These are phyloP conservation scores for Paxillus involutus DNA, from an alignment of 768 basidiomycete species.

Conservation along the genomic window DNA sequence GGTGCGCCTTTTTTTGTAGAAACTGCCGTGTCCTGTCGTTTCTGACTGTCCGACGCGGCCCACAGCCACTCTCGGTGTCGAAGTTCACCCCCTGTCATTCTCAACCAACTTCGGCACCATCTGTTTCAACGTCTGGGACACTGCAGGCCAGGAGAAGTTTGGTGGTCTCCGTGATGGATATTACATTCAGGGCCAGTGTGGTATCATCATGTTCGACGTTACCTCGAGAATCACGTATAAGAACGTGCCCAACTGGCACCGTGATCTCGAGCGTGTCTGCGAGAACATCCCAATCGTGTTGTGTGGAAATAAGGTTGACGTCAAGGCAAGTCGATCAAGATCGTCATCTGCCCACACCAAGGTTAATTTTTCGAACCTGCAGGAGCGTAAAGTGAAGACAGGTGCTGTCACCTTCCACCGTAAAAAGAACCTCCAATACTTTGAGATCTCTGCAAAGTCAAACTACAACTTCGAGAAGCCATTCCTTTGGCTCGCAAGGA, in stretches of 20 bases:
- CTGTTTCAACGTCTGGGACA: slow-evolving; percentile 99
- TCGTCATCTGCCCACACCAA: not conserved
- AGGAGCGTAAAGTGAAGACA: slow-evolving; percentile 99
- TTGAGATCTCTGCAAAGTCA: slow-evolving; percentile 99
- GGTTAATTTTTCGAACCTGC: slow-evolving; percentile 12
- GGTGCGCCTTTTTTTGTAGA: slow-evolving; percentile 50
- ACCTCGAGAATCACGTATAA: slow-evolving; percentile 99
- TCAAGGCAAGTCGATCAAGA: slow-evolving; percentile 67
- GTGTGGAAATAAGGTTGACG: slow-evolving; percentile 99
- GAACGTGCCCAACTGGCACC: slow-evolving; percentile 99
- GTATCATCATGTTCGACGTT: slow-evolving; percentile 99
- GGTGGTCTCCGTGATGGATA: slow-evolving; percentile 97
- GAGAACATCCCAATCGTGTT: slow-evolving; percentile 99
- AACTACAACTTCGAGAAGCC: slow-evolving; percentile 99
- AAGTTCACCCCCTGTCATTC: slow-evolving; percentile 96
- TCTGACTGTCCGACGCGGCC: slow-evolving; percentile 11
- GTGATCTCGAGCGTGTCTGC: slow-evolving; percentile 98
- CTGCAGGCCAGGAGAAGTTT: slow-evolving; percentile 99
- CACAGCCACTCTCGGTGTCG: slow-evolving; percentile 97
- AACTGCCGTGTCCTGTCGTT: slow-evolving; percentile 10
- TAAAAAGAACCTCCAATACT: slow-evolving; percentile 99
- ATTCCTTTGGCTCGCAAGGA: slow-evolving; percentile 98
- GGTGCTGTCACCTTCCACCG: slow-evolving; percentile 98
- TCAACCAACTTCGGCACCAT: slow-evolving; percentile 98
- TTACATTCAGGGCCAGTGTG: slow-evolving; percentile 97